phyloP scores from a whole-genome alignment of 2,329 filamentous ascomycete genomes.

The Alternaria longipes region DNA sequence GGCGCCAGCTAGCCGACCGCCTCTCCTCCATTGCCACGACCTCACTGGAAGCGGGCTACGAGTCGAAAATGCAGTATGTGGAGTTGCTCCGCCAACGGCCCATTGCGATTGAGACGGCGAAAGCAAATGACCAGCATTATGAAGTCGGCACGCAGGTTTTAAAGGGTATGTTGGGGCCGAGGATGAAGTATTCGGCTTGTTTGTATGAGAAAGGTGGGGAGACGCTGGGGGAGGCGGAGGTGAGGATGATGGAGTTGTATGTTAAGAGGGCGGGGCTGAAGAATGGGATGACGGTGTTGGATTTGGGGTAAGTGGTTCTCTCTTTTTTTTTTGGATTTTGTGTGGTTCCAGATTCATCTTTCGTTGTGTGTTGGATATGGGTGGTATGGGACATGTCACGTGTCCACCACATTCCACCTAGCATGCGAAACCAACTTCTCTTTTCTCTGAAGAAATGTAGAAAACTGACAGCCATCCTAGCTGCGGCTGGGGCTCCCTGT shows the following conservation, averaged over 20 bases:
- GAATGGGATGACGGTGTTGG: slow-evolving; percentile 69
- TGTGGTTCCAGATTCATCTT: slow-evolving; percentile 5
- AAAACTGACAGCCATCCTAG: slow-evolving; percentile 46
- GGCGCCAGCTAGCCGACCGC: slow-evolving; percentile 70
- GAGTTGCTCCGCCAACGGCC: slow-evolving; percentile 66
- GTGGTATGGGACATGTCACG: neutral
- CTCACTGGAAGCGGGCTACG: slow-evolving; percentile 63
- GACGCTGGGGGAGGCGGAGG: slow-evolving; percentile 72
- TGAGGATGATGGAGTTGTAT: slow-evolving; percentile 71
- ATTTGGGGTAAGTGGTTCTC: slow-evolving; percentile 62
- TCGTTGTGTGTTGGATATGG: neutral
- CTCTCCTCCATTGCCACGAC: slow-evolving; percentile 64
- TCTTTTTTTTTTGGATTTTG: slow-evolving; percentile 9
- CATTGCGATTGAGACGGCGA: slow-evolving; percentile 73
- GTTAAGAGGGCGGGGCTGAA: slow-evolving; percentile 66
- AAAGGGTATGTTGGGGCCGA: slow-evolving; percentile 67
- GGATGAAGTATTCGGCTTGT: slow-evolving; percentile 78
- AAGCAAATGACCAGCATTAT: slow-evolving; percentile 76
- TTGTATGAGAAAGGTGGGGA: slow-evolving; percentile 66
- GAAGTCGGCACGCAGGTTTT: slow-evolving; percentile 74
- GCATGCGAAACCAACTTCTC: no score
- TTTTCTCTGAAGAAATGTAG: neutral
- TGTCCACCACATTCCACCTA: neutral
- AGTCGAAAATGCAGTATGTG: slow-evolving; percentile 71
- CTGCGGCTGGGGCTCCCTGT: slow-evolving; percentile 74